Base-by-base conservation (phyloP, 1,139 yeast genomes). In the Pichia sp. region DNA sequence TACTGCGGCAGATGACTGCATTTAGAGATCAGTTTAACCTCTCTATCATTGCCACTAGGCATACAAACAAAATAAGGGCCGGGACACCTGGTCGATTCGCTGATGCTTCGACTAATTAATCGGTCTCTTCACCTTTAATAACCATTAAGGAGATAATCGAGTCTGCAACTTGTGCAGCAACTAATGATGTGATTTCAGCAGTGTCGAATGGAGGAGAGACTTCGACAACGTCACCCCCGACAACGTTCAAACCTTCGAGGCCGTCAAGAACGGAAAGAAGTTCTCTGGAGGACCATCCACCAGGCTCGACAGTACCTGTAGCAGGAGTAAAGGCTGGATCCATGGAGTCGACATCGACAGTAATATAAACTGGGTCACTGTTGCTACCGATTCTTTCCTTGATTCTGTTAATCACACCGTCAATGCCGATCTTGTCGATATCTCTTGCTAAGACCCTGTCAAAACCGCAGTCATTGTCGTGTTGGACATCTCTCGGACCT, bases 301-400 rank as follows among this genome's bases (percentile, higher is more conserved):
- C 95, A 4, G 85, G 84, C 69, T 87, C 95, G 58, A 85, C 88
- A 3, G 95, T 87, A 7, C 95, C 95, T 1, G 95, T 87, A 1
- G 92, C 95, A 54, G 90, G 86, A 3, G 90, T 89, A 62, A 83
- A 78, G 2, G 86, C 89, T 1, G 93, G 93, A 66, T 87, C 95
- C 60, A 87, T 73, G n/a, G 84, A 89, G 67, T 87, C 95, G 48
- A 87, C 84, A 67, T 87, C 95, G 41, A 87, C 86, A 11, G 88
- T 82, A 44, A 87, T 72, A 64, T 85, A 87, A 0, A 87, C 85
- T 7, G 93, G 90, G 11, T 78, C 74, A 55, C 81, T 79, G 10
- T 78, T 74, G 55, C 81, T 79, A 15, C 67, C 64, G 32, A 84
- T 73, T 26, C 78, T 72, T 1, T 71, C 67, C 57, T 82, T 74